phyloP scores from a whole-genome alignment of 352 stramenopile genomes.

The Globisporangium emineosum region DNA sequence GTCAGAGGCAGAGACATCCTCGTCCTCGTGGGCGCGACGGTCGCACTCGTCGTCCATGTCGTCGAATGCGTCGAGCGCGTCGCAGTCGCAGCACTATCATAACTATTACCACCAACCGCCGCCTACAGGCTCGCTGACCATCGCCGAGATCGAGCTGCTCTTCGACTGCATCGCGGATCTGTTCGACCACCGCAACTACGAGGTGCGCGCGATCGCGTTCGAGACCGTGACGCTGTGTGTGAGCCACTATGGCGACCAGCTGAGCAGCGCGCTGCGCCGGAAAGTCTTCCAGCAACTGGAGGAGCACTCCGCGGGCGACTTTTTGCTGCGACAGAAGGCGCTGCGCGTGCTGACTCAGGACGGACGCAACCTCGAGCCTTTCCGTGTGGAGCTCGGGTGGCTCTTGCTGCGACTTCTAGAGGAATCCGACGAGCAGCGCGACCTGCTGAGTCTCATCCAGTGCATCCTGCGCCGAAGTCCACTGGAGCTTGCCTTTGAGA shows the following conservation, averaged over 20 bases:
- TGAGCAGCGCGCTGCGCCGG: conserved; percentile 37
- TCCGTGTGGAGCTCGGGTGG: conserved; percentile 69
- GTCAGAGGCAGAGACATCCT: not conserved
- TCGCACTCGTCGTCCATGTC: conserved; percentile 17
- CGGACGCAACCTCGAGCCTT: conserved; percentile 61
- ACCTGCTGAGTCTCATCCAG: conserved; percentile 73
- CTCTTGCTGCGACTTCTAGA: conserved; percentile 72
- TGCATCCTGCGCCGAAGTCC: conserved; percentile 64
- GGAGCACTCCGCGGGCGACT: conserved; percentile 38
- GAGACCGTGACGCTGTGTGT: conserved; percentile 72
- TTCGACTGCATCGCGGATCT: conserved; percentile 68
- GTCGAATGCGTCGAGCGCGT: not conserved
- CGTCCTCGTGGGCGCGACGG: not conserved
- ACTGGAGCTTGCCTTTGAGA: conserved; percentile 50
- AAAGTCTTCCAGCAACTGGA: conserved; percentile 59
- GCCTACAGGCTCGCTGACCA: conserved; percentile 13
- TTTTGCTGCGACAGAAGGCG: conserved; percentile 56
- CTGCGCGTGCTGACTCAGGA: conserved; percentile 65
- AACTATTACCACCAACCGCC: not conserved
- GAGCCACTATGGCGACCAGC: conserved; percentile 46
- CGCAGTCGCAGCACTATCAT: not conserved
- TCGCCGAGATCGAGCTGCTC: conserved; percentile 50
- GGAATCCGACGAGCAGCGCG: conserved; percentile 76
- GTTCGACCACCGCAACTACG: conserved; percentile 65
- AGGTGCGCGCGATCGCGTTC: conserved; percentile 69